Base-by-base conservation (phyloP, 2,329 filamentous ascomycete genomes). In the Ambrosiella cleistominuta region DNA sequence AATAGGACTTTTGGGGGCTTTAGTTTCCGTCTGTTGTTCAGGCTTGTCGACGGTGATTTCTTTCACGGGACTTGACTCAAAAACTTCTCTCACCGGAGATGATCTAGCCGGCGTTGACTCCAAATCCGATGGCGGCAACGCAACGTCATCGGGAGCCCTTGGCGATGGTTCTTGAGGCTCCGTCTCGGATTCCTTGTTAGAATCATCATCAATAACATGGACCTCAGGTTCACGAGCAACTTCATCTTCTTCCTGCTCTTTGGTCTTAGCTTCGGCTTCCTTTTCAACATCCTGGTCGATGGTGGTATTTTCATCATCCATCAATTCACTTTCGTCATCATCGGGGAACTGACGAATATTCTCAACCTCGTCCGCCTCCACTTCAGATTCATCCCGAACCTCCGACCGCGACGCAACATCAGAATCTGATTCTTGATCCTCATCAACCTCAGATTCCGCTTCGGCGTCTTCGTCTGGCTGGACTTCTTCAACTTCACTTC, bases 161-260 rank as follows among this genome's bases (percentile, higher is more conserved):
- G 9, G n/a, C 44, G 11, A 47, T 8, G 6, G n/a, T 15, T 27
- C 27, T 27, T 27, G 27, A 5, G 27, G 27, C 27, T 27, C 27
- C 4, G 27, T 3, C 27, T 27, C 27, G 4, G 27, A 8, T 47
- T 47, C 44, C 19, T 47, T 13, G 44, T n/a, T 11, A 2, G n/a
- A 47, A 47, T 47, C n/a, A 17, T 47, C 44, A 8, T 47, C 44
- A 7, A 47, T 53, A 7, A 47, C 55, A 8, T 56, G 53, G 13
- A 36, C 45, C 6, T 59, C 60, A 2, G 56, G 44, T 44, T 68
- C 64, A 44, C 17, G 37, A 1, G 37, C 50, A 7, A 53, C 50
- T 7, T 47, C 35, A 19, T 50, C 27, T 15, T 56, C 57, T 57
- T 42, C 51, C 37, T 54, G 15, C 35, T 60, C 51, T 8, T 45